Conservation (phyloP, 352 stramenopile genomes). For the Discostella stelligera region DNA sequence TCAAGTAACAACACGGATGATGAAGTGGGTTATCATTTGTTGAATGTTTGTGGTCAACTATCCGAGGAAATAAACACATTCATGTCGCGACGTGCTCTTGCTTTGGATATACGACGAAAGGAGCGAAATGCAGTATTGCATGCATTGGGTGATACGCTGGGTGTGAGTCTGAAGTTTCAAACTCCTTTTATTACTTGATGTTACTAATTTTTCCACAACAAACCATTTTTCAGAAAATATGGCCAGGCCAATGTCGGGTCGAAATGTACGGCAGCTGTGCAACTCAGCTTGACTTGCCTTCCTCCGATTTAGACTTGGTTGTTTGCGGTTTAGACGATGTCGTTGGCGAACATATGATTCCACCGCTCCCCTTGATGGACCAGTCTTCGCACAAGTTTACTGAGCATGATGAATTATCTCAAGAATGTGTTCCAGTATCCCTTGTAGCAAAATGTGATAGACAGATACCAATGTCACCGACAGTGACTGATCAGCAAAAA, state of each 20-base stretch:
- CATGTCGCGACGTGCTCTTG: slow-evolving; percentile 65
- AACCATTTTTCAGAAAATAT: slow-evolving; percentile 56
- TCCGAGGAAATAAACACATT: slow-evolving; percentile 74
- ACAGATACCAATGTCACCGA: slow-evolving; percentile 8
- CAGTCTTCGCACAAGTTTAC: slow-evolving; percentile 11
- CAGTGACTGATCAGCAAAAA: slow-evolving; percentile 6
- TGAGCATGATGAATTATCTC: slow-evolving; percentile 6
- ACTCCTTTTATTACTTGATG: slow-evolving; percentile 8
- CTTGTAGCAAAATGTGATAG: neutral
- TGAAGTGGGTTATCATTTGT: slow-evolving; percentile 78
- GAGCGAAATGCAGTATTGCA: slow-evolving; percentile 61
- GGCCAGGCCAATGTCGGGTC: slow-evolving; percentile 61
- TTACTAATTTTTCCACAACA: neutral
- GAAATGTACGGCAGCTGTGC: slow-evolving; percentile 94
- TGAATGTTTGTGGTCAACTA: slow-evolving; percentile 72
- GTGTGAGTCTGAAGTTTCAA: slow-evolving; percentile 28
- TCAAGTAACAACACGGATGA: slow-evolving; percentile 42
- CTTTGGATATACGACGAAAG: slow-evolving; percentile 58
- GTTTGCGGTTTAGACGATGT: slow-evolving; percentile 85
- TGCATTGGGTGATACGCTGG: slow-evolving; percentile 67
- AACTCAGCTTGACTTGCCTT: slow-evolving; percentile 92
- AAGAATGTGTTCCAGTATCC: slow-evolving; percentile 2
- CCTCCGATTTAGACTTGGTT: slow-evolving; percentile 95
- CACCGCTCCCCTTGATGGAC: slow-evolving; percentile 1
- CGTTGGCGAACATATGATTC: slow-evolving; percentile 11